Percentiles rank a stretch among this genome's conserved stretches.
These are phyloP conservation scores for Pneumocystis oryctolagi DNA, from an alignment of 1,139 yeast species.

Conservation along the genomic window DNA sequence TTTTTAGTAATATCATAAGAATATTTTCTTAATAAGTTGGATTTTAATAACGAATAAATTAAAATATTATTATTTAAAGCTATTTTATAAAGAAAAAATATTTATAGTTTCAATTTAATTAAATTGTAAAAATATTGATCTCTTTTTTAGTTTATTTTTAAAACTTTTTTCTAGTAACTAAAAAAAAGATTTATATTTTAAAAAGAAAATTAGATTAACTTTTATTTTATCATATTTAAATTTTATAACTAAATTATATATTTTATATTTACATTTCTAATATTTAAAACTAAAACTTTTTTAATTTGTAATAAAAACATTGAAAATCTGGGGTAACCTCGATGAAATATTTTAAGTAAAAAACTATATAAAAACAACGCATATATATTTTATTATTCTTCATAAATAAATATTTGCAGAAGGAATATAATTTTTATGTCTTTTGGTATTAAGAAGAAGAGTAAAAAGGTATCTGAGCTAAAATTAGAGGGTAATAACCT, in stretches of 20 bases:
- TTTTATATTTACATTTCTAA: background rate
- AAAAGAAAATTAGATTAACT: background rate
- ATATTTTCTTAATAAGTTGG: background rate
- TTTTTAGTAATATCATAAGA: background rate
- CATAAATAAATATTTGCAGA: background rate
- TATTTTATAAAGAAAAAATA: background rate
- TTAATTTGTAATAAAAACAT: too few relatives aligned
- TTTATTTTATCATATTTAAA: background rate
- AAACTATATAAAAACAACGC: background rate
- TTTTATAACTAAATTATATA: background rate
- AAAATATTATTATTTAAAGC: background rate
- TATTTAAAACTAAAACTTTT: too few relatives aligned
- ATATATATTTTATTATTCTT: background rate
- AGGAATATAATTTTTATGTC: background rate
- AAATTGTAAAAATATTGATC: too few relatives aligned
- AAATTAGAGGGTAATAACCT: background rate
- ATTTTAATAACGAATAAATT: background rate
- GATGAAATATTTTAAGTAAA: background rate
- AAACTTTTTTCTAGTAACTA: too few relatives aligned
- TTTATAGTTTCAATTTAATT: too few relatives aligned
- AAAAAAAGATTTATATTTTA: too few relatives aligned
- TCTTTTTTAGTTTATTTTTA: too few relatives aligned
- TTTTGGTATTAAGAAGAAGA: background rate
- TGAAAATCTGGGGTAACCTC: too few relatives aligned
- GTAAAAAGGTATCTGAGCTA: background rate